These are phyloP conservation scores for Neonectria hederae DNA, from an alignment of 2,329 filamentous ascomycete genomes.

Conservation along the genomic window DNA sequence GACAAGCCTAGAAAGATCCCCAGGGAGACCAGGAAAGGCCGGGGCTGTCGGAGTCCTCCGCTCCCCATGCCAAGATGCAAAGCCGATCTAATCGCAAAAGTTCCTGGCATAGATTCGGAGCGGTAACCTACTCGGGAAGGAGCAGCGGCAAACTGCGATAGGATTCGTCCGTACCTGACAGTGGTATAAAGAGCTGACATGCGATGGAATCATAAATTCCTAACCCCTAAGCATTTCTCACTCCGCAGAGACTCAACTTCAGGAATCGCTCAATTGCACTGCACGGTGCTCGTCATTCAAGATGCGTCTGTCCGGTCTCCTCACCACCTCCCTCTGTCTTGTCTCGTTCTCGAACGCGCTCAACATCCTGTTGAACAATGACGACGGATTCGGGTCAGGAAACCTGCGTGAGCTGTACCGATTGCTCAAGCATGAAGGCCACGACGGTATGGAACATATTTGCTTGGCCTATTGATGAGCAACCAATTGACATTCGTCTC, in stretches of 20 bases:
- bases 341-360: conserved; percentile 34
- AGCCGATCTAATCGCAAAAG: conserved; percentile 3
- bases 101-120: neutral
- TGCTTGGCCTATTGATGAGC: rapidly evolving
- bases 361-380: conserved; percentile 45
- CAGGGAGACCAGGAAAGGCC: neutral
- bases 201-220: neutral
- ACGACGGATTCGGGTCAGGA: conserved; percentile 45
- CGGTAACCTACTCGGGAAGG: conserved; percentile 14
- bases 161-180: neutral
- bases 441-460: conserved; percentile 33
- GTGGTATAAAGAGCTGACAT: neutral
- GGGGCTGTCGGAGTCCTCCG: neutral
- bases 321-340: conserved; percentile 29
- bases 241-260: neutral
- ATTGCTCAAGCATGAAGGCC: conserved; percentile 42
- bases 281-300: conserved; percentile 2
- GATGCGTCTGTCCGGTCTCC: conserved; percentile 37
- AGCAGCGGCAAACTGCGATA: neutral
- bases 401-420: conserved; percentile 45
- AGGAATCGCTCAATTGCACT: too few species aligned
- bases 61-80: neutral
- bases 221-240: neutral
- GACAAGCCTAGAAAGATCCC: neutral
- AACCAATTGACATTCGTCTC: neutral